Conservation (phyloP, 306 rosid genomes). For the Gynostemma pentaphyllum region DNA sequence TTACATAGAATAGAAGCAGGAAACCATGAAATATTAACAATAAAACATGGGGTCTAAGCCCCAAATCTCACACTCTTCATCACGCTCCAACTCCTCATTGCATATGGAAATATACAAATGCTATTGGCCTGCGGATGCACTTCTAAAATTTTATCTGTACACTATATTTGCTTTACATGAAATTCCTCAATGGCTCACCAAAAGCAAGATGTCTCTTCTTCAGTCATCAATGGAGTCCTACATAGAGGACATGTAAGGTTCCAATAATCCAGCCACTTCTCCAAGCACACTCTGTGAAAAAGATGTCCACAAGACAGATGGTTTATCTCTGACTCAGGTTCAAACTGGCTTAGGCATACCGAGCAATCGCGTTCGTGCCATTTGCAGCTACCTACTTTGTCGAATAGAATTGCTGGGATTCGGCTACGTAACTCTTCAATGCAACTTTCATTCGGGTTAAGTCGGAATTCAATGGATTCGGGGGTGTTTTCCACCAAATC, state of each 20-base stretch:
- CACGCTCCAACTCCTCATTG: conserved; percentile 10
- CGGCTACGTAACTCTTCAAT: conserved; percentile 57
- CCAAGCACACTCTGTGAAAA: conserved; percentile 79
- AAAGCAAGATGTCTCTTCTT: conserved; percentile 47
- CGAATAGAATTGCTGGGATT: conserved; percentile 47
- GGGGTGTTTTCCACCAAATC: conserved; percentile 33
- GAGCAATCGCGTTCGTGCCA: conserved; percentile 55
- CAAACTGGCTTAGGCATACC: conserved; percentile 65
- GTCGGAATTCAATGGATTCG: conserved; percentile 34
- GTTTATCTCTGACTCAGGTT: conserved; percentile 74
- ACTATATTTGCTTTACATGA: conserved; percentile 8
- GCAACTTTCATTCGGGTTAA: conserved; percentile 31
- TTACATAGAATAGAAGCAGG: neutral
- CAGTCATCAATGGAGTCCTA: conserved; percentile 72
- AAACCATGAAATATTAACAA: conserved; percentile 4
- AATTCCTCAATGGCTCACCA: conserved; percentile 28
- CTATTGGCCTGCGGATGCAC: conserved; percentile 9
- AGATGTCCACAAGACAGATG: conserved; percentile 73
- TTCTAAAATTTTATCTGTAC: conserved; percentile 6
- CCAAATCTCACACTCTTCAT: neutral
- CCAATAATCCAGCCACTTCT: conserved; percentile 90
- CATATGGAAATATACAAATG: conserved; percentile 10
- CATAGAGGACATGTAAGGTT: conserved; percentile 94
- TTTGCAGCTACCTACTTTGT: conserved; percentile 30
- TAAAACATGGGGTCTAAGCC: neutral